Percentiles rank a stretch among this genome's conserved stretches.
phyloP scores from a whole-genome alignment of 139 green algal species.

The Desmodesmus armatus region DNA sequence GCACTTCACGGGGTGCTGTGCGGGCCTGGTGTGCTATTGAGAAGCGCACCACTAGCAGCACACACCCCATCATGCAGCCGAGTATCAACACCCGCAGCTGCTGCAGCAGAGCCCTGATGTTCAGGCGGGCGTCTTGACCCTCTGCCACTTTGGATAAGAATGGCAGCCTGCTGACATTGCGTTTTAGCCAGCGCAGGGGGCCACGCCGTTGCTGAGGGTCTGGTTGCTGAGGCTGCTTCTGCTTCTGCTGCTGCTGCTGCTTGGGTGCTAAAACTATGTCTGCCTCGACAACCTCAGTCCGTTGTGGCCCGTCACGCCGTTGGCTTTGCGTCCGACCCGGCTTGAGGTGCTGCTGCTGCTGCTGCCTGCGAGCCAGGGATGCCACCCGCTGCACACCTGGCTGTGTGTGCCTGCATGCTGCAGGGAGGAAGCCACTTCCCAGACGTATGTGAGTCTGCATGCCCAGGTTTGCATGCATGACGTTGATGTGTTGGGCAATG shows the following conservation, averaged over 20 bases:
- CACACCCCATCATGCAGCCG: not conserved
- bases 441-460: too few relatives aligned
- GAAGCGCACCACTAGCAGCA: slow-evolving; percentile 24
- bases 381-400: too few relatives aligned
- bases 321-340: too few relatives aligned
- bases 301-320: not conserved
- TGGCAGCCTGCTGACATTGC: not conserved
- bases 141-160: not conserved
- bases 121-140: not conserved
- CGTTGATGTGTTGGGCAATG: too few relatives aligned
- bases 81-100: slow-evolving; percentile 25
- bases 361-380: too few relatives aligned
- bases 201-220: slow-evolving; percentile 20
- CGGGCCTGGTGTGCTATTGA: not conserved
- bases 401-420: too few relatives aligned
- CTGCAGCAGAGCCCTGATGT: not conserved
- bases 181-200: slow-evolving; percentile 12
- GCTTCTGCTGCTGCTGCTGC: slow-evolving; percentile 18
- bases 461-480: too few relatives aligned
- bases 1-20: slow-evolving; percentile 43
- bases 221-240: not conserved
- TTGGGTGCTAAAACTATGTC: not conserved
- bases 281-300: too few relatives aligned
- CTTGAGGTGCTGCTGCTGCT: too few relatives aligned
- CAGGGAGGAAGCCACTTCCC: too few relatives aligned